Conservation (phyloP, 331 rosid species). For the Quercus tomentella region DNA sequence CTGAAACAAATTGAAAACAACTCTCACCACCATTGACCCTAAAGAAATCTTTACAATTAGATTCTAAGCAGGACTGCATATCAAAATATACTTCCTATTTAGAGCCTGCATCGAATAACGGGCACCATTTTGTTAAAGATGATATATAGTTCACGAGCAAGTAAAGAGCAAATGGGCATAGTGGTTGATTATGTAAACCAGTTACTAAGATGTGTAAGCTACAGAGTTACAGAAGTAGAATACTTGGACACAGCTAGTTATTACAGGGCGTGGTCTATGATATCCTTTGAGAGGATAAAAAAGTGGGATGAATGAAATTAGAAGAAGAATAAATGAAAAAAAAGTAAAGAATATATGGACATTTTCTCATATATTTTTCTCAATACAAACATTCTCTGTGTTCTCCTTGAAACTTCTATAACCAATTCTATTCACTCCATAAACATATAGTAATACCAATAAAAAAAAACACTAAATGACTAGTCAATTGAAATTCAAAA, state of each 20-base stretch:
- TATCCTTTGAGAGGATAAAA: no score
- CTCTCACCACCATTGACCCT: conserved; percentile 40
- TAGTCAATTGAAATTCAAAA: no score
- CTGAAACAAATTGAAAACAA: background rate
- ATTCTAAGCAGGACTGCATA: conserved; percentile 27
- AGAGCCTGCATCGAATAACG: conserved; percentile 14
- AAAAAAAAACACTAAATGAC: background rate
- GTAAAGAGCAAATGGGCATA: background rate
- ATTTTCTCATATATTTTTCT: conserved; percentile 58
- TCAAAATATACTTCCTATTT: conserved; percentile 32
- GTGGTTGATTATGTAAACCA: background rate
- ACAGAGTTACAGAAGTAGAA: background rate
- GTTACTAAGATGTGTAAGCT: background rate
- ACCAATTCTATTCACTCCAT: conserved; percentile 7
- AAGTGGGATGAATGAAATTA: no score
- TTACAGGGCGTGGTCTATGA: no score
- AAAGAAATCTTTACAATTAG: conserved; percentile 46
- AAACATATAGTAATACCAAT: background rate
- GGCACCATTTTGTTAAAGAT: background rate
- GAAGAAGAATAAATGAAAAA: no score
- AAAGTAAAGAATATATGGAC: no score
- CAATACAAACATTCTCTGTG: conserved; percentile 91
- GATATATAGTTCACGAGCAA: background rate
- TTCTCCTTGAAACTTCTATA: conserved; percentile 79
- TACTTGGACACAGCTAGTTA: background rate